A percentile compares a stretch with the other conserved stretches of the same genome.
Evolutionary conservation across 2,329 filamentous ascomycete genomes (phyloP).

Genomic region (Lachnellula hyalina): DNA sequence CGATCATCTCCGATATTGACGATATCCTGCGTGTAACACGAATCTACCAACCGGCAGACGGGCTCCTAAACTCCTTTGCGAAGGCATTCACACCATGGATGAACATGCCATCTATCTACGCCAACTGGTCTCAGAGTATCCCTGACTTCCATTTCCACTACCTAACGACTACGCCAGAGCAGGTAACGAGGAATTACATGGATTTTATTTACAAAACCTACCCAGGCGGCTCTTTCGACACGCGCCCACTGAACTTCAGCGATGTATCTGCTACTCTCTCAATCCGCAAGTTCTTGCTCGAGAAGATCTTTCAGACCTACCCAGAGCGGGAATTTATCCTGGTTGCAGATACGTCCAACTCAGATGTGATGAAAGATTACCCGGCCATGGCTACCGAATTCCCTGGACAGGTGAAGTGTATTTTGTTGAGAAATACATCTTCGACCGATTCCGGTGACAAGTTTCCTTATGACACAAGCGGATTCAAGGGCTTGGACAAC

Average conservation of each 20-base stretch:
- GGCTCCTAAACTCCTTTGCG: constrained; percentile 71
- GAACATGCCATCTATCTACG: constrained; percentile 76
- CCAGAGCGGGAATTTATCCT: constrained; percentile 71
- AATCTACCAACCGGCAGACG: constrained; percentile 71
- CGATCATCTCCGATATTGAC: constrained; percentile 72
- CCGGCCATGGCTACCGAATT: constrained; percentile 58
- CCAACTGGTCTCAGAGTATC: constrained; percentile 65
- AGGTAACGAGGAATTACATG: constrained; percentile 74
- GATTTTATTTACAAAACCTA: constrained; percentile 75
- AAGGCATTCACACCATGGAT: constrained; percentile 65
- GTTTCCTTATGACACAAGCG: constrained; percentile 71
- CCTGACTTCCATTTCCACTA: constrained; percentile 74
- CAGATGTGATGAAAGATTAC: constrained; percentile 66
- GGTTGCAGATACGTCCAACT: constrained; percentile 71
- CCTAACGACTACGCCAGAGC: constrained; percentile 74
- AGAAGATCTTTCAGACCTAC: constrained; percentile 70
- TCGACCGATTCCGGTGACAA: constrained; percentile 61
- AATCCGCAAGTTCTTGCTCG: constrained; percentile 64
- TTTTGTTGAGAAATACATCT: constrained; percentile 69
- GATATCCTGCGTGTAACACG: constrained; percentile 77
- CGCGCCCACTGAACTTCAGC: constrained; percentile 73
- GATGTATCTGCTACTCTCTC: constrained; percentile 65
- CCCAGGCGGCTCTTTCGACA: constrained; percentile 65
- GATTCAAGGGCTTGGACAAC: constrained; percentile 63
- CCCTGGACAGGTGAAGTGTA: constrained; percentile 69